Base-by-base conservation (phyloP, 2,329 filamentous ascomycete species). In the Chrysosporium keratinophilum region DNA sequence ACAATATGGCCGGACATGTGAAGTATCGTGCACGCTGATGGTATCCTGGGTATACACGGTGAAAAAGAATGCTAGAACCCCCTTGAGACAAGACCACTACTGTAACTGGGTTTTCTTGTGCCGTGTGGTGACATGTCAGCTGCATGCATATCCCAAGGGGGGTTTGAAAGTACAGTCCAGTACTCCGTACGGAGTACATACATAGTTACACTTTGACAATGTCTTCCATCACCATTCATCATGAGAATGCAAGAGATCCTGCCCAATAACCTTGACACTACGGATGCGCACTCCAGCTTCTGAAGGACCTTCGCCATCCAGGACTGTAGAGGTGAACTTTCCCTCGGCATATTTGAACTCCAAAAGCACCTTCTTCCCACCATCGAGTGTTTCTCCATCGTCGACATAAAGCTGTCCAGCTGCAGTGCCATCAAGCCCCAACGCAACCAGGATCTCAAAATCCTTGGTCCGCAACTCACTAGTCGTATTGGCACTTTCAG, bases 381-480 rank as follows among this genome's bases (percentile, higher is more conserved):
- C 85, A 55, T 79, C 71, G 49, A 90, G 61, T 20, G 77, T 81
- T 55, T 82, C 81, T 9, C 88, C 88, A 57, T 94, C 87, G 60
- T 93, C 88, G 3, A 91, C 70, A 65, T 90, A 91, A 54, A 93
- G 71, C 51, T 75, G 73, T 0, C 88, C 88, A 1, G 64, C 66
- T 0, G 88, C 87, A 6, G 71, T 78, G 2, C 83, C 84, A 51
- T 83, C 71, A 0, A 65, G 63, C 4, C 77, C 80, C 0, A 85
- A 76, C 0, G 86, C 83, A 43, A 93, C 76, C 33, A 91, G 63
- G 50, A 94, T 71, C 64, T 83, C 77, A 70, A 91, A 91, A 59
- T 82, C 74, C 60, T 84, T 74, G 59, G 78, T 74, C 40, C 78
- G 74, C 40, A 82, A 67, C 28, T 74, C 85, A 65, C 62, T 81